Percentiles rank a stretch among this genome's conserved stretches.
These are phyloP conservation scores for Physcia stellaris DNA, from an alignment of 495 filamentous ascomycete species.

Conservation along the genomic window DNA sequence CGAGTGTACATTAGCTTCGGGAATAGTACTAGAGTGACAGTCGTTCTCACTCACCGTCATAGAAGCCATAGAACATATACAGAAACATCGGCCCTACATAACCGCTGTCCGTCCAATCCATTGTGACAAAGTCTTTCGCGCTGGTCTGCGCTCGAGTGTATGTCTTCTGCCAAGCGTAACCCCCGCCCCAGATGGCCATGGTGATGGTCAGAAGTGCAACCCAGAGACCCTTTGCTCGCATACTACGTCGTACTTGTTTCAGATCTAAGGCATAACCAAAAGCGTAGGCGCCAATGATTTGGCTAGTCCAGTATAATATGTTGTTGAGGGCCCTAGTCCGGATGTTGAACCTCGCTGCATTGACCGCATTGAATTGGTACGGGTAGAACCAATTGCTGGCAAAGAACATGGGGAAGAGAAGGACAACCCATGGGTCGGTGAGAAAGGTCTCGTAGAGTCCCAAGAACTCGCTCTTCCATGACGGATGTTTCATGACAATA, in stretches of 20 bases:
- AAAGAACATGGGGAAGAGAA: constrained; percentile 38
- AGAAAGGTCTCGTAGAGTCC: constrained; percentile 28
- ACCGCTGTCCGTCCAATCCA: constrained; percentile 27
- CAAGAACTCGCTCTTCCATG: constrained; percentile 37
- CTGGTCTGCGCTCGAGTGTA: constrained; percentile 30
- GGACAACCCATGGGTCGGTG: constrained; percentile 27
- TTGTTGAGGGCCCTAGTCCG: constrained; percentile 34
- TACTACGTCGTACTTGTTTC: constrained; percentile 22
- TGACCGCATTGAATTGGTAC: constrained; percentile 47
- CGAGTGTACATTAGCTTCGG: neutral
- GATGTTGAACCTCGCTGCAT: constrained; percentile 31
- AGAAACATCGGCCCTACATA: constrained; percentile 39
- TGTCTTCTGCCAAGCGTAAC: constrained; percentile 35
- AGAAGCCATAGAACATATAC: constrained; percentile 42
- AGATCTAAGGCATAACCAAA: constrained; percentile 33
- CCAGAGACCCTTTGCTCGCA: constrained; percentile 28
- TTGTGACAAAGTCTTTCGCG: constrained; percentile 17
- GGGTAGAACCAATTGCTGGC: constrained; percentile 73
- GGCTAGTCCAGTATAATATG: constrained; percentile 38
- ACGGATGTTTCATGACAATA: constrained; percentile 73
- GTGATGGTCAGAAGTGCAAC: constrained; percentile 27
- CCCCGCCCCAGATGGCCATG: constrained; percentile 36
- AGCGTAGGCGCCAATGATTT: constrained; percentile 33
- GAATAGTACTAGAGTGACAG: neutral
- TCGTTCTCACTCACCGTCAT: constrained; percentile 23